Evolutionary conservation across 805 yeast genomes (phyloP), one percentile per base, ranked within the genome.

Genomic region (Clavispora phyllophila): DNA sequence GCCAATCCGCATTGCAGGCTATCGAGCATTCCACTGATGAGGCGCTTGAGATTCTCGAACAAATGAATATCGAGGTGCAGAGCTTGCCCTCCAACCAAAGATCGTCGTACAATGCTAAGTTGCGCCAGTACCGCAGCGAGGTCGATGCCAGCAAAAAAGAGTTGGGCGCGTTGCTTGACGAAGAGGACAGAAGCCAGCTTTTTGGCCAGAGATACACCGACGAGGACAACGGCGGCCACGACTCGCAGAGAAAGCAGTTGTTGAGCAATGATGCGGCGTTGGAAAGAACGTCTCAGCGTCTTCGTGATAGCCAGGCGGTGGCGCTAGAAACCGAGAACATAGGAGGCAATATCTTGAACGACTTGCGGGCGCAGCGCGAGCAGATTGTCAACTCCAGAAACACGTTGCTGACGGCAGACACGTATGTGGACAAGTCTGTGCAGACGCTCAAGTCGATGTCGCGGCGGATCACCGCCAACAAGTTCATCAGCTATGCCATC

Each of bases 271-370:
- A 87, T 56, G 82, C 88, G 2, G 74, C 93, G 3, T 72, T 93
- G 45, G 96, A 87, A 51, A 74, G 93, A 50, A 78, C 95, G 1
- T 77, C 88, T 2, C 91, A 90, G 48, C 76, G 96, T 53, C 72
- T 93, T 37, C 75, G 84, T 46, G 97, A 93, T 37, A 84, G 93
- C 17, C 95, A 91, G 49, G 75, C 97, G 52, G 73, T 89, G 3
- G 99, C 98, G 6, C 70, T 85, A 40, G 99, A 93, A 54, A 89
- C 99, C 0, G 99, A 93, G 63, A 73, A 75, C 25, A 81, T 93
- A 40, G 99, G 99, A 1, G 87, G 96, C 12, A 84, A 85, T 50
- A 93, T 93, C 40, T 75, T 93, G 66, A 81, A 81, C 54, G 96
- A 91, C 60, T 70, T 93, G 51, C 75, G 96, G 47, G 83, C 96